Evolutionary conservation across 2,329 filamentous ascomycete genomes (phyloP), one percentile per base, ranked within the genome.

Genomic region (Aspergillus calidoustus): DNA sequence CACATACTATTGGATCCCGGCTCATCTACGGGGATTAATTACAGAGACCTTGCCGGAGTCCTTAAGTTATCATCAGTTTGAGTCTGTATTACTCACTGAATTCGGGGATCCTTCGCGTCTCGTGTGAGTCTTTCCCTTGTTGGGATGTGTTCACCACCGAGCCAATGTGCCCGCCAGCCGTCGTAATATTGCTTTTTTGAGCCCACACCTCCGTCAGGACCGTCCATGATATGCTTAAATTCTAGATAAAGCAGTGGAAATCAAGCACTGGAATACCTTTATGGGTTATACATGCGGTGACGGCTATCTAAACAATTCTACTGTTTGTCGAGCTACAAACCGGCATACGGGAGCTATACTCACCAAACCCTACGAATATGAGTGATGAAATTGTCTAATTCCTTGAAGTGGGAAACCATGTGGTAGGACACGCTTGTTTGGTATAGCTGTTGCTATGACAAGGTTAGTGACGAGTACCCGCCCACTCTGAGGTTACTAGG

Each of bases 41-140:
- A 25, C 15, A 13, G 9, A 47, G n/a, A 8, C 22, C 34, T 17
- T 43, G 22, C 15, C 13, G 6, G n/a, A 23, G n/a, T 3, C n/a
- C 38, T 46, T 19, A 19, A 19, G 19, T 19, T 44, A 54, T 44
- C 48, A 31, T 11, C 28, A 2, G 34, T 41, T 25, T 31, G 48
- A 30, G 4, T 17, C 22, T 31, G 48, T n/a, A 46, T 54, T 23
- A 46, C 38, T 31, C 19, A 50, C 23, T 22, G 15, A 28, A 22
- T 17, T 17, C 15, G 23, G 47, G 23, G 47, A 31, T 15, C 8
- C 22, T 50, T 22, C 46, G 15, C 31, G 38, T 55, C 47, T 60
- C 58, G 58, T 60, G 59, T 61, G 59, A 61, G 59, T 3, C 22
- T 51, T 61, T 61, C 53, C 59, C 59, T 57, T 30, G 38, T 53